phyloP scores from a whole-genome alignment of 352 stramenopile genomes.

The Pythium chondricola region DNA sequence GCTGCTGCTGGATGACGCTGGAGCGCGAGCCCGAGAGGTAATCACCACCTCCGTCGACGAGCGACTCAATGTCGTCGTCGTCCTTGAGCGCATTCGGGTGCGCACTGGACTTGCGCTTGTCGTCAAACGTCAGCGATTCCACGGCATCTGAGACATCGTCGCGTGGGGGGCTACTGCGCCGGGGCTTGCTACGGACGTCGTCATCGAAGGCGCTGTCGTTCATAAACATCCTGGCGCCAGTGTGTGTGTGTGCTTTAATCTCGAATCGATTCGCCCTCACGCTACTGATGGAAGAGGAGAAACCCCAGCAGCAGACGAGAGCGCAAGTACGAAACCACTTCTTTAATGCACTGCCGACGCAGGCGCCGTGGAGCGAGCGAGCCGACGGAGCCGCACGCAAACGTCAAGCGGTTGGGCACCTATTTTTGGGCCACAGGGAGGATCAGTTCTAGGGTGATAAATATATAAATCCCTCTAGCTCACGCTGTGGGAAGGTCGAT shows the following conservation, averaged over 20 bases:
- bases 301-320: too few species aligned
- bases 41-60: slow-evolving; percentile 39
- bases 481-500: too few species aligned
- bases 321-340: too few species aligned
- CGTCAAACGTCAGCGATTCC: slow-evolving; percentile 54
- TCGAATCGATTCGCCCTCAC: too few species aligned
- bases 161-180: slow-evolving; percentile 14
- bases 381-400: too few species aligned
- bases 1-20: slow-evolving; percentile 79
- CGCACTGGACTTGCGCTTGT: slow-evolving; percentile 29
- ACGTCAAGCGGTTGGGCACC: too few species aligned
- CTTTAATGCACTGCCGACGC: too few species aligned
- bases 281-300: too few species aligned
- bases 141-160: slow-evolving; percentile 56
- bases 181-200: slow-evolving; percentile 21
- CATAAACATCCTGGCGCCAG: slow-evolving; percentile 66
- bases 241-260: neutral
- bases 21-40: slow-evolving; percentile 61
- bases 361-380: too few species aligned
- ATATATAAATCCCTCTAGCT: too few species aligned
- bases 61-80: slow-evolving; percentile 63
- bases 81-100: slow-evolving; percentile 79
- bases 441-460: too few species aligned
- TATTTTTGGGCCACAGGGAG: too few species aligned
- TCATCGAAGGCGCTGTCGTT: slow-evolving; percentile 74